phyloP scores from a whole-genome alignment of 345 rosid genomes.

The Populus nigra region DNA sequence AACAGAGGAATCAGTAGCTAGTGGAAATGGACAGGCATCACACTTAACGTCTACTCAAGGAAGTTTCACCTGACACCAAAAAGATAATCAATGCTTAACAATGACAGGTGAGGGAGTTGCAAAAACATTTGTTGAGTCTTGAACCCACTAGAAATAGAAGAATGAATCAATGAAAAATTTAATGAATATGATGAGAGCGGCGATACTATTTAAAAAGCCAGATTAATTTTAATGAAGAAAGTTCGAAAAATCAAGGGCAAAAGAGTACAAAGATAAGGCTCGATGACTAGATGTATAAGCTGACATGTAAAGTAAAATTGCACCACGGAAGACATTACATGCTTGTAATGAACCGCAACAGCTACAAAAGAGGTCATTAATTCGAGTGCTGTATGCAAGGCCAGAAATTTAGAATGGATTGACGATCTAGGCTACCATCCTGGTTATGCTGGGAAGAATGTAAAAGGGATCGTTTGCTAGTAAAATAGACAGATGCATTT shows the following conservation, averaged over 20 bases:
- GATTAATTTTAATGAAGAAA: not conserved
- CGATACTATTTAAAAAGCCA: not conserved
- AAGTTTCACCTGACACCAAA: not conserved
- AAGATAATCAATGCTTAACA: not conserved
- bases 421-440: not conserved
- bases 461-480: not conserved
- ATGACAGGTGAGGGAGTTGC: not conserved
- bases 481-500: not conserved
- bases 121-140: not conserved
- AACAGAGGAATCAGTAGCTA: not conserved
- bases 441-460: not conserved
- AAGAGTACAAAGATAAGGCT: not conserved
- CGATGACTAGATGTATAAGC: not conserved
- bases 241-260: not conserved
- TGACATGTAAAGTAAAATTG: not conserved
- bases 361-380: not conserved
- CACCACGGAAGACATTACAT: not conserved
- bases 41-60: not conserved
- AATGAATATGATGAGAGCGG: not conserved
- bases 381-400: not conserved
- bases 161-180: not conserved
- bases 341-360: not conserved
- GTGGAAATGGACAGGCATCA: not conserved
- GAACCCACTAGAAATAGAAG: not conserved
- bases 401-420: not conserved